These are phyloP conservation scores for Crucibulum parvulum DNA, from an alignment of 1,284 basidiomycete genomes.

Conservation along the genomic window DNA sequence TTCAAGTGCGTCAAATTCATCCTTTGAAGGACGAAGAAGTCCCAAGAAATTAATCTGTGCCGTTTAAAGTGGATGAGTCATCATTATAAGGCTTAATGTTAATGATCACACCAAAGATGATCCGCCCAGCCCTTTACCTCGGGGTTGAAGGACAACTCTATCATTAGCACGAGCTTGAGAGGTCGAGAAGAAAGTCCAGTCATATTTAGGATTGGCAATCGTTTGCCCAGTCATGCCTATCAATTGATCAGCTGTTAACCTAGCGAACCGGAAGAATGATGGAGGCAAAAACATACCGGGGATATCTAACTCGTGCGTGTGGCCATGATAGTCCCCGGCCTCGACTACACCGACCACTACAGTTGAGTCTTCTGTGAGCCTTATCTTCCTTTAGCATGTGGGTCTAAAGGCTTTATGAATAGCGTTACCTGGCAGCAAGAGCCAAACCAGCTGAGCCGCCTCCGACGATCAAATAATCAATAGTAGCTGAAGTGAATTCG, in stretches of 20 bases:
- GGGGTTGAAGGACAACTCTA: constrained; percentile 5
- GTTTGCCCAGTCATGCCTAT: constrained; percentile 13
- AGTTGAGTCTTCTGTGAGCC: constrained; percentile 10
- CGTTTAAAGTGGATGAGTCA: neutral
- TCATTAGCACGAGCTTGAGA: constrained; percentile 9
- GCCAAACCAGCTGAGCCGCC: constrained; percentile 15
- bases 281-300: constrained; percentile 5
- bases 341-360: constrained; percentile 15
- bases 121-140: constrained; percentile 22
- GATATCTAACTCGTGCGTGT: constrained; percentile 5
- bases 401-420: neutral
- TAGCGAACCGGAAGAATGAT: neutral
- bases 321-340: constrained; percentile 9
- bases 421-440: constrained; percentile 10
- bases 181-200: constrained; percentile 14
- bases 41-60: constrained; percentile 15
- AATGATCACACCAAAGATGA: constrained; percentile 14
- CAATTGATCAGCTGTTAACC: neutral
- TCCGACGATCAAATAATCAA: constrained; percentile 17
- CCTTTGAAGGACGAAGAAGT: constrained; percentile 5
- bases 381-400: neutral
- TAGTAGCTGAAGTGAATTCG: constrained; percentile 1
- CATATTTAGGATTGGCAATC: constrained; percentile 15
- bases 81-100: neutral
- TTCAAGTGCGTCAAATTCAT: constrained; percentile 13